A percentile compares a stretch with the other conserved stretches of the same genome.
Conservation (phyloP, 2,329 filamentous ascomycete species). For the Hypoxylon sp. region DNA sequence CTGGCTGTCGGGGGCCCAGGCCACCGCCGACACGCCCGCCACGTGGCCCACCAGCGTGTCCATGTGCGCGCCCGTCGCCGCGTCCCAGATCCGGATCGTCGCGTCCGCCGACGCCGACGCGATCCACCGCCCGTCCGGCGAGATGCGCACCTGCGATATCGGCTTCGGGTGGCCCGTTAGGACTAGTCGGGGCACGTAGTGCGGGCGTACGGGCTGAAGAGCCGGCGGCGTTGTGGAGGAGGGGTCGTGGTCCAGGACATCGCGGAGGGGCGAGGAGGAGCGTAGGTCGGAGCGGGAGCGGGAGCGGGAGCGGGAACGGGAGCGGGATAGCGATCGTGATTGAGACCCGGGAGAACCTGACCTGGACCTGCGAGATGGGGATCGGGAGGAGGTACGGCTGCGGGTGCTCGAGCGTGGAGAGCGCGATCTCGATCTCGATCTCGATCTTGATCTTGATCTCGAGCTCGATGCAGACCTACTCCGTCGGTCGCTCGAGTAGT, state of each 20-base stretch:
- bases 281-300: conserved; percentile 15
- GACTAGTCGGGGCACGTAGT: conserved; percentile 77
- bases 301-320: conserved; percentile 4
- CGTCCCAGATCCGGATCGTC: conserved; percentile 92
- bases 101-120: conserved; percentile 91
- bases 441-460: conserved; percentile 40
- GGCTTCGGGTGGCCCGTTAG: conserved; percentile 82
- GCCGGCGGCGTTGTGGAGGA: conserved; percentile 49
- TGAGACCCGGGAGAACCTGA: conserved; percentile 35
- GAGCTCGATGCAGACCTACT: conserved; percentile 46
- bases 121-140: conserved; percentile 89
- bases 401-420: conserved; percentile 33
- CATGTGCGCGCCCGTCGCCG: conserved; percentile 79
- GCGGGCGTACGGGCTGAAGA: conserved; percentile 66
- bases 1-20: conserved; percentile 92
- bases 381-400: conserved; percentile 27
- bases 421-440: conserved; percentile 33
- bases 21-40: conserved; percentile 89
- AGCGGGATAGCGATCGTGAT: conserved; percentile 20
- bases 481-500: conserved; percentile 49
- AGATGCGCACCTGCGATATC: conserved; percentile 88
- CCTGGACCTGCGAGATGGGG: conserved; percentile 36
- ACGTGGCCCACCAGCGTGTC: conserved; percentile 94
- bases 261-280: conserved; percentile 41
- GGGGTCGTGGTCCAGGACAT: conserved; percentile 20